A percentile compares a stretch with the other conserved stretches of the same genome.
These are phyloP conservation scores for Neurospora pannonica DNA, from an alignment of 495 filamentous ascomycete species.

Conservation along the genomic window DNA sequence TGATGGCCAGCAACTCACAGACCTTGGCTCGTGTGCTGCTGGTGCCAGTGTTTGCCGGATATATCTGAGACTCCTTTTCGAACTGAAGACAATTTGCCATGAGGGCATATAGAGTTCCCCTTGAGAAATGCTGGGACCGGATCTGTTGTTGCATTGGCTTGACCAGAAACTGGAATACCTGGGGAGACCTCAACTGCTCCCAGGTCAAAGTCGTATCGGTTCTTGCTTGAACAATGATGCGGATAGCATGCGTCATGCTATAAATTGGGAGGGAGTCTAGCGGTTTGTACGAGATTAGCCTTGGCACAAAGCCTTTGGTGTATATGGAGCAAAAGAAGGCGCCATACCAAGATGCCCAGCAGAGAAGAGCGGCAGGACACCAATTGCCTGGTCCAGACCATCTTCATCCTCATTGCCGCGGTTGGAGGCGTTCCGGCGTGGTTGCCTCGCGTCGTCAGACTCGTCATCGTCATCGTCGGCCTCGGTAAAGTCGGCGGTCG, in stretches of 20 bases:
- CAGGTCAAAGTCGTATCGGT: slow-evolving; percentile 91
- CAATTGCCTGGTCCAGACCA: slow-evolving; percentile 37
- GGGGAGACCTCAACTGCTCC: slow-evolving; percentile 89
- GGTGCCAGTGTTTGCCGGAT: slow-evolving; percentile 73
- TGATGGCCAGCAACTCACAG: slow-evolving; percentile 85
- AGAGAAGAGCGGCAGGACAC: slow-evolving; percentile 78
- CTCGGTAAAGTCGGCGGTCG: slow-evolving; percentile 50
- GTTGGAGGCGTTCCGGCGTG: slow-evolving; percentile 1
- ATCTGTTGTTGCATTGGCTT: slow-evolving; percentile 86
- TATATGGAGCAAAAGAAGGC: neutral
- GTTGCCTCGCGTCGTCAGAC: slow-evolving; percentile 32
- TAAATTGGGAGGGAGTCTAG: slow-evolving; percentile 65
- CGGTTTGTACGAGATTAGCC: neutral
- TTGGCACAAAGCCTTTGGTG: neutral
- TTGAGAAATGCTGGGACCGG: slow-evolving; percentile 65
- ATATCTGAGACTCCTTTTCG: slow-evolving; percentile 69
- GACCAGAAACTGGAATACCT: slow-evolving; percentile 88
- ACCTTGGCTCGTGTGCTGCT: slow-evolving; percentile 76
- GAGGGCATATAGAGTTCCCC: slow-evolving; percentile 77
- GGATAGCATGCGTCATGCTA: slow-evolving; percentile 79
- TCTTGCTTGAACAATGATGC: slow-evolving; percentile 65
- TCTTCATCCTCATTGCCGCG: slow-evolving; percentile 43
- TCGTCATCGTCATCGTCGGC: slow-evolving; percentile 43
- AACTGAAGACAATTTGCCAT: slow-evolving; percentile 93
- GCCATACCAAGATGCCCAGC: slow-evolving; percentile 63